phyloP scores from a whole-genome alignment of 2,329 filamentous ascomycete genomes.

The Westerdykella sp. region DNA sequence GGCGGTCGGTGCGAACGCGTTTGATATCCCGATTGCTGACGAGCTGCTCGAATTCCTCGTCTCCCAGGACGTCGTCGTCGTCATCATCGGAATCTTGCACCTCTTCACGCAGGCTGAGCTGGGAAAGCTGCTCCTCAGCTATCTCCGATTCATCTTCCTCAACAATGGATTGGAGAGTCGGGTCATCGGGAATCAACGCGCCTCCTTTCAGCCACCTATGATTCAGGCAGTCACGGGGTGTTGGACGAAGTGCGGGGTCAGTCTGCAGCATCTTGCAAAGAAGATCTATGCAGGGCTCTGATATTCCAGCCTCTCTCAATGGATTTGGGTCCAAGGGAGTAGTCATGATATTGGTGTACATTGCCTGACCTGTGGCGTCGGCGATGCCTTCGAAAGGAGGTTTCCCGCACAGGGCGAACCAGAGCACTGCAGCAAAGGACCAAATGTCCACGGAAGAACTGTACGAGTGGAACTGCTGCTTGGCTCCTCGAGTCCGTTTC shows the following conservation, averaged over 20 bases:
- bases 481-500: slow-evolving; percentile 54
- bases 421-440: slow-evolving; percentile 90
- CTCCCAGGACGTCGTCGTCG: slow-evolving; percentile 19
- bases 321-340: slow-evolving; percentile 61
- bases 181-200: slow-evolving; percentile 32
- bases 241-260: slow-evolving; percentile 72
- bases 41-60: slow-evolving; percentile 25
- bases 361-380: slow-evolving; percentile 69
- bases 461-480: slow-evolving; percentile 57
- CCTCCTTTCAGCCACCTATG: slow-evolving; percentile 68
- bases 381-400: slow-evolving; percentile 76
- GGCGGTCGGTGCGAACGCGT: slow-evolving; percentile 38
- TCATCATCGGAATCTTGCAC: slow-evolving; percentile 24
- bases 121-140: slow-evolving; percentile 35
- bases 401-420: slow-evolving; percentile 70
- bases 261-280: slow-evolving; percentile 71
- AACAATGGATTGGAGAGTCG: slow-evolving; percentile 36
- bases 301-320: slow-evolving; percentile 54
- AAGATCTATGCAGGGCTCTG: slow-evolving; percentile 65
- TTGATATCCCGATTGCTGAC: slow-evolving; percentile 39
- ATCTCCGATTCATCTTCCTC: slow-evolving; percentile 57
- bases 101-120: slow-evolving; percentile 50
- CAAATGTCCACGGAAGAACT: slow-evolving; percentile 91
- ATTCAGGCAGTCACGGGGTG: slow-evolving; percentile 60
- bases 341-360: slow-evolving; percentile 83